Base-by-base conservation (phyloP, 2,329 filamentous ascomycete genomes). In the Chaetomiaceae sp. region DNA sequence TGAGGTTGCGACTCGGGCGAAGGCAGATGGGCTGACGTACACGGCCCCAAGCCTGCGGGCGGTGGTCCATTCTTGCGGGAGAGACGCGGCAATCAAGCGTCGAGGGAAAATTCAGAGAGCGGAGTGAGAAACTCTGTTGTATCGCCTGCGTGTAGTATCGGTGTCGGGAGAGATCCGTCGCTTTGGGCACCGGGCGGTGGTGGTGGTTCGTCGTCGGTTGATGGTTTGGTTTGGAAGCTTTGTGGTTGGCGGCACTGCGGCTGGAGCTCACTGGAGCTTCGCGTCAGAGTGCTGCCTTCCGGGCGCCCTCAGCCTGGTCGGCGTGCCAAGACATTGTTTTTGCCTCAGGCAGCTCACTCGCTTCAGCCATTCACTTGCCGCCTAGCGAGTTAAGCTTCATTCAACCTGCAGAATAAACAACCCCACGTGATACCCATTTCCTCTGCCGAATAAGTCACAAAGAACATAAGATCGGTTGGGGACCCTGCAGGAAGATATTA, bases 21-120 rank as follows among this genome's bases (percentile, higher is more conserved):
- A 30, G 18, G 35, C 9, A 22, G 41, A 39, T 48, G 45, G 34
- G 43, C 26, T 42, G 51, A 72, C 80, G 64, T 76, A 85, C 81
- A 71, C 82, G 79, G 56, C 82, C 82, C 82, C 82, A 86, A 62
- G 76, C 77, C 72, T 84, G 79, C 62, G 82, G 82, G 68, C 81
- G 77, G 69, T 86, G 82, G 68, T 86, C 83, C 82, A 86, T 86
- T 48, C 58, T 45, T 53, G 18, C 32, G 22, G 27, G 19, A 30
- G 18, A 24, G 9, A 12, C 14, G 36, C 22, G 19, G 3, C 9
- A 29, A 34, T 29, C 5, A 30, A 30, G 10, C 19, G 36, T 5
- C 2, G 26, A 20, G 15, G 8, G 17, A 6, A 3, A 33, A 29
- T 36, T 19, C 30, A 4, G n/a, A 36, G 18, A 3, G 22, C 22